Evolutionary conservation across 345 rosid genomes (phyloP).

Genomic region (Populus pruinosa): DNA sequence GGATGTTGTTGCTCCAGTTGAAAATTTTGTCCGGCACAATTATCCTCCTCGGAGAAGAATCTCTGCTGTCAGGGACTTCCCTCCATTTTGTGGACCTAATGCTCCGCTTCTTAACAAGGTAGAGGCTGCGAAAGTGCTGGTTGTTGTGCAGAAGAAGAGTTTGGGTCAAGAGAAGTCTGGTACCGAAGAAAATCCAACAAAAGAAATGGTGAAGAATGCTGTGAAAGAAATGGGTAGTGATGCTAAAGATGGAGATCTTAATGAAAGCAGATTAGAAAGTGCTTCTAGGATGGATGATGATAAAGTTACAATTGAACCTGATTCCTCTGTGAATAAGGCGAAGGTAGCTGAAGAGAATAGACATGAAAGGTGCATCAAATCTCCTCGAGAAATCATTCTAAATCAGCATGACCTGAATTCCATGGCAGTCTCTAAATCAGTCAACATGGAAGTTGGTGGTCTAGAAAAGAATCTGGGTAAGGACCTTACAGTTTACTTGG

Average conservation of each 20-base stretch:
- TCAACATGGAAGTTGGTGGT: conserved; percentile 7
- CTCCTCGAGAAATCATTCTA: conserved; percentile 16
- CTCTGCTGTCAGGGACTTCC: conserved; percentile 49
- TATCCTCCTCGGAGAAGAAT: conserved; percentile 49
- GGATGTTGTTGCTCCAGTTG: conserved; percentile 14
- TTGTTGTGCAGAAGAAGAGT: conserved; percentile 12
- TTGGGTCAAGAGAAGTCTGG: conserved; percentile 23
- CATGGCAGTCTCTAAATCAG: conserved; percentile 7
- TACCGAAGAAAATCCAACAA: conserved; percentile 5
- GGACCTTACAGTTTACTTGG: conserved; percentile 17
- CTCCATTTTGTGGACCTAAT: conserved; percentile 48
- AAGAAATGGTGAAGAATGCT: neutral
- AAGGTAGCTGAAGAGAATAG: conserved; percentile 9
- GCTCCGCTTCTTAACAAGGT: conserved; percentile 22
- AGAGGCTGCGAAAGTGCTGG: conserved; percentile 8
- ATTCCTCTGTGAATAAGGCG: conserved; percentile 13
- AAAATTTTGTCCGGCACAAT: conserved; percentile 11
- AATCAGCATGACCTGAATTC: conserved; percentile 11
- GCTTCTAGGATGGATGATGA: neutral
- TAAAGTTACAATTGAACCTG: conserved; percentile 20
- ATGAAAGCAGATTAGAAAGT: neutral
- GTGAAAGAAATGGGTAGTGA: conserved; percentile 9
- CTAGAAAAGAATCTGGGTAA: conserved; percentile 19
- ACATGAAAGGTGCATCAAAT: conserved; percentile 10
- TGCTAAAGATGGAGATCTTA: conserved; percentile 18